phyloP scores from a whole-genome alignment of 257 asterid genomes.

The Solanum gandarillasii region DNA sequence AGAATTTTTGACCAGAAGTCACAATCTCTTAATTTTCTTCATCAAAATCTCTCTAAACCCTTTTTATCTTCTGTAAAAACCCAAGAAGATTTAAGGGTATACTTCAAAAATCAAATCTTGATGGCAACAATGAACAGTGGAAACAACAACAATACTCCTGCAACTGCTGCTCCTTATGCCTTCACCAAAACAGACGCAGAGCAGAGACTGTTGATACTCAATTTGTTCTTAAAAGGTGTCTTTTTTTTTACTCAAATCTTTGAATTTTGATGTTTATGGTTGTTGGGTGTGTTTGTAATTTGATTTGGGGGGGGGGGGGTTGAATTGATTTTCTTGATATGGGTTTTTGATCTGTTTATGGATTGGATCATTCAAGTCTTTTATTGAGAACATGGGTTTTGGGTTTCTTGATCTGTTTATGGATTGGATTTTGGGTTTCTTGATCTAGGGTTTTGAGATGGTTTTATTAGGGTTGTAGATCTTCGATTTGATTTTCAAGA shows the following conservation, averaged over 20 bases:
- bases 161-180: conserved; percentile 8
- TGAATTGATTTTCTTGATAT: not conserved
- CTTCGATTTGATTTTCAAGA: not conserved
- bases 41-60: not conserved
- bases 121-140: conserved; percentile 51
- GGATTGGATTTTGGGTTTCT: not conserved
- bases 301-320: not conserved
- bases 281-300: not conserved
- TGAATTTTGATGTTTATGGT: not conserved
- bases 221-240: conserved; percentile 16
- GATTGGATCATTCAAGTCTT: not conserved
- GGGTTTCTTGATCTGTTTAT: not conserved
- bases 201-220: conserved; percentile 22
- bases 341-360: not conserved
- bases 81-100: not conserved
- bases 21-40: not conserved
- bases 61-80: not conserved
- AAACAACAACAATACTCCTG: conserved; percentile 33
- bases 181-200: conserved; percentile 12
- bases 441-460: not conserved
- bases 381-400: not conserved
- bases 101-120: not conserved
- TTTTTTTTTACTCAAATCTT: not conserved
- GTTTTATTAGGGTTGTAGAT: not conserved
- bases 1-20: not conserved